phyloP scores from a whole-genome alignment of 129 eudicot genomes.

The Helichrysum umbraculigerum region DNA sequence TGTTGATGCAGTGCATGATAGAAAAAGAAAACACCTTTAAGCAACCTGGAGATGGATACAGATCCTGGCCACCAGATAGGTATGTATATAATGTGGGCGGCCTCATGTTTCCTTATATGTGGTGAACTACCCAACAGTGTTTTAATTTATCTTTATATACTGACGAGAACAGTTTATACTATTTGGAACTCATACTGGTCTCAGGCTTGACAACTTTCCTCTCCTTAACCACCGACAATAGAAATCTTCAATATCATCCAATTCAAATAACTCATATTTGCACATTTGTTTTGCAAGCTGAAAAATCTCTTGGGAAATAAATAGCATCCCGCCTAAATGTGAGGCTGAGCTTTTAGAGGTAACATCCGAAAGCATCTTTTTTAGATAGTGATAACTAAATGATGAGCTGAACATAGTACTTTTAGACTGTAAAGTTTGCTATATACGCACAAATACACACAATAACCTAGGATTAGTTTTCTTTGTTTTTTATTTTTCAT shows the following conservation, averaged over 20 bases:
- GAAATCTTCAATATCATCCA: not conserved
- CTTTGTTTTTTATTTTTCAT: too few relatives aligned
- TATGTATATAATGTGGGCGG: conserved; percentile 16
- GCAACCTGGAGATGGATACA: conserved; percentile 80
- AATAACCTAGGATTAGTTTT: too few relatives aligned
- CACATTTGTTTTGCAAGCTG: conserved; percentile 44
- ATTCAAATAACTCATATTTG: too few relatives aligned
- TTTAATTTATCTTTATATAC: not conserved
- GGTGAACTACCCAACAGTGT: too few relatives aligned
- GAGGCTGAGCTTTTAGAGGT: conserved; percentile 53
- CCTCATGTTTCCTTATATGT: too few relatives aligned
- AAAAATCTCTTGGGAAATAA: conserved; percentile 66
- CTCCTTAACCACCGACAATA: not conserved
- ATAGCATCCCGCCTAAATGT: conserved; percentile 70
- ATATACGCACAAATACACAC: too few relatives aligned
- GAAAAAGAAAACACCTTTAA: conserved; percentile 67
- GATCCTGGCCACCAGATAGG: too few relatives aligned
- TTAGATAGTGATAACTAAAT: too few relatives aligned
- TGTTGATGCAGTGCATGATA: conserved; percentile 43
- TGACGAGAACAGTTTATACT: conserved; percentile 71
- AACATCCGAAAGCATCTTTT: not conserved
- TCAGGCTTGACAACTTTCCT: conserved; percentile 39
- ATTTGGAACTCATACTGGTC: conserved; percentile 79
- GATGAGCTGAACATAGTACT: too few relatives aligned
- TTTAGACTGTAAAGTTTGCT: too few relatives aligned